Evolutionary conservation across 352 stramenopile species (phyloP).

Genomic region (Globisporangium okanoganense): DNA sequence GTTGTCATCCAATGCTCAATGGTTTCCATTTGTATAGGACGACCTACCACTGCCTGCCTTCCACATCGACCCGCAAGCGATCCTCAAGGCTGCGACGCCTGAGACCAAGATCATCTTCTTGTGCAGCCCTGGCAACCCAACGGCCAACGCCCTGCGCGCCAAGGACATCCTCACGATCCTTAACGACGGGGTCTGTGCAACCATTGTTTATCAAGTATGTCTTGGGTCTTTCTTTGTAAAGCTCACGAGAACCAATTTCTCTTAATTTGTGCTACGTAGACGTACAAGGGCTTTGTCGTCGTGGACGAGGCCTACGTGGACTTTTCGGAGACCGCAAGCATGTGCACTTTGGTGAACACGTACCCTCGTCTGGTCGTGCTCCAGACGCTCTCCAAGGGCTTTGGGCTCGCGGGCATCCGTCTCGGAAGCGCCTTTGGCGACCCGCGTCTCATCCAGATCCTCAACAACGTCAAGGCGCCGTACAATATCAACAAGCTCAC

Average conservation of each 20-base stretch:
- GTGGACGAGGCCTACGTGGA: conserved; percentile 99
- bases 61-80: conserved; percentile 82
- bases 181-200: conserved; percentile 47
- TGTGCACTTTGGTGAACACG: conserved; percentile 88
- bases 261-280: conserved; percentile 19
- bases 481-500: conserved; percentile 99
- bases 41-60: conserved; percentile 58
- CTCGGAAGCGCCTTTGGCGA: conserved; percentile 91
- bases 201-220: too few relatives aligned
- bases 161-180: conserved; percentile 90
- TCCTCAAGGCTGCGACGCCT: conserved; percentile 84
- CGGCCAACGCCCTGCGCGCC: conserved; percentile 90
- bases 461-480: conserved; percentile 99
- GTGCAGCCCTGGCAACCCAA: conserved; percentile 98
- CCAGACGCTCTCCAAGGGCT: conserved; percentile 98
- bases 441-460: conserved; percentile 93
- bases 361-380: conserved; percentile 95
- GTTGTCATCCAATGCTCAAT: neutral
- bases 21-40: conserved; percentile 16
- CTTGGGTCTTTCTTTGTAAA: neutral
- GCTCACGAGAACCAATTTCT: neutral
- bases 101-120: conserved; percentile 97
- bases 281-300: conserved; percentile 93
- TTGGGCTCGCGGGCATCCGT: conserved; percentile 96
- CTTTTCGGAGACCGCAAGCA: conserved; percentile 81